Evolutionary conservation across 106 monocot genomes (phyloP).

Genomic region (Allium sativum): DNA sequence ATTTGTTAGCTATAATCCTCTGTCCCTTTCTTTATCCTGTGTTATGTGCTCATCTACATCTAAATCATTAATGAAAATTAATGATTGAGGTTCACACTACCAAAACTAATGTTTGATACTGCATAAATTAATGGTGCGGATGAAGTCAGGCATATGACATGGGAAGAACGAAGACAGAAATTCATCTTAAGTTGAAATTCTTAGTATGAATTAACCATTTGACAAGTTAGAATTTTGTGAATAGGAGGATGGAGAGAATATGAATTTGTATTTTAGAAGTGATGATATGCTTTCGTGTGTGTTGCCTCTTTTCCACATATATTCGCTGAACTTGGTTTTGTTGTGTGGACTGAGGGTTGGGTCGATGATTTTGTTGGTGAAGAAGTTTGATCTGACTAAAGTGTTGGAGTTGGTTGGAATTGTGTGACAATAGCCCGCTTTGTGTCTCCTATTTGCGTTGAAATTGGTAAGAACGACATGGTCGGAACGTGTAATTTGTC

Average conservation of each 20-base stretch:
- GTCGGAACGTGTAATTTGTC: conserved; percentile 41
- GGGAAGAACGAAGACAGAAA: no score
- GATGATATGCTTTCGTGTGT: conserved; percentile 59
- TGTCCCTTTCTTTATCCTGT: conserved; percentile 25
- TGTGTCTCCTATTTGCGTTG: conserved; percentile 55
- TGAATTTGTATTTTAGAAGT: conserved; percentile 35
- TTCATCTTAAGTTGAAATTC: neutral
- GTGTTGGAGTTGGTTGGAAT: conserved; percentile 48
- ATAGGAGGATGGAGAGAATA: conserved; percentile 63
- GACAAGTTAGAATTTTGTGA: no score
- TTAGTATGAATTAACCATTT: conserved; percentile 1
- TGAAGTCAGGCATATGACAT: no score
- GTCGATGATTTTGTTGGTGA: conserved; percentile 39
- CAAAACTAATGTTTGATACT: no score
- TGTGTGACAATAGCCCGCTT: conserved; percentile 41
- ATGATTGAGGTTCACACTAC: no score
- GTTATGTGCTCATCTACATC: conserved; percentile 46
- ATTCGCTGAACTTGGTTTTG: conserved; percentile 48
- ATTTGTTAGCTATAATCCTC: conserved; percentile 16
- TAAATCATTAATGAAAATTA: conserved; percentile 66
- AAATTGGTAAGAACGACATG: conserved; percentile 33
- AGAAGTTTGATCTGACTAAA: conserved; percentile 29
- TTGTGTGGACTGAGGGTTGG: conserved; percentile 55
- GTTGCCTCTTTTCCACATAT: conserved; percentile 62
- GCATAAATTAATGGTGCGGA: no score